These are phyloP conservation scores for Claviceps paspali DNA, from an alignment of 2,329 filamentous ascomycete genomes.

Conservation along the genomic window DNA sequence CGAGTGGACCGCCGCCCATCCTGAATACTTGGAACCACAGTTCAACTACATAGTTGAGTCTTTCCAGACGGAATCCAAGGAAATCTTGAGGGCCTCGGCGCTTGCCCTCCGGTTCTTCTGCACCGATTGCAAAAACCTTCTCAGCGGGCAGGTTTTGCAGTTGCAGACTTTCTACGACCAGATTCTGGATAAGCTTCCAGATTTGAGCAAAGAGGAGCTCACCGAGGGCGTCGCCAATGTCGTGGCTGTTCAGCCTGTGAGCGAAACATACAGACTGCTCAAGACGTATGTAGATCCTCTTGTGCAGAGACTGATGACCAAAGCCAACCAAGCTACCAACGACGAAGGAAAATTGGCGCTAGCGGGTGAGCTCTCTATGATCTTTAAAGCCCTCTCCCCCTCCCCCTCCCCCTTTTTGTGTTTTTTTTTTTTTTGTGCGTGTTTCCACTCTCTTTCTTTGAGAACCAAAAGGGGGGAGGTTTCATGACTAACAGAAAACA, in stretches of 20 bases:
- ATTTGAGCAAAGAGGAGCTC: slow-evolving; percentile 82
- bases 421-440: no score
- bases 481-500: no score
- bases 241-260: slow-evolving; percentile 67
- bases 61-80: slow-evolving; percentile 75
- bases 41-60: slow-evolving; percentile 92
- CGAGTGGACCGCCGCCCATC: slow-evolving; percentile 91
- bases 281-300: slow-evolving; percentile 91
- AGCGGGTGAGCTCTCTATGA: slow-evolving; percentile 54
- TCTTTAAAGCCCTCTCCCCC: no score
- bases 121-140: slow-evolving; percentile 76
- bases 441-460: no score
- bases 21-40: slow-evolving; percentile 81
- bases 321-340: slow-evolving; percentile 72
- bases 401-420: no score
- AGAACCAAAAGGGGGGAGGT: background rate
- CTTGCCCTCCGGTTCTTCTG: slow-evolving; percentile 96
- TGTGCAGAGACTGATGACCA: slow-evolving; percentile 67
- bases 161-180: slow-evolving; percentile 87
- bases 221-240: slow-evolving; percentile 92
- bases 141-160: slow-evolving; percentile 70
- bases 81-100: slow-evolving; percentile 82
- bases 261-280: slow-evolving; percentile 68
- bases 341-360: slow-evolving; percentile 74
- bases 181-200: slow-evolving; percentile 72